Base-by-base conservation (phyloP, 495 filamentous ascomycete species). In the Jackrogersella minutella region DNA sequence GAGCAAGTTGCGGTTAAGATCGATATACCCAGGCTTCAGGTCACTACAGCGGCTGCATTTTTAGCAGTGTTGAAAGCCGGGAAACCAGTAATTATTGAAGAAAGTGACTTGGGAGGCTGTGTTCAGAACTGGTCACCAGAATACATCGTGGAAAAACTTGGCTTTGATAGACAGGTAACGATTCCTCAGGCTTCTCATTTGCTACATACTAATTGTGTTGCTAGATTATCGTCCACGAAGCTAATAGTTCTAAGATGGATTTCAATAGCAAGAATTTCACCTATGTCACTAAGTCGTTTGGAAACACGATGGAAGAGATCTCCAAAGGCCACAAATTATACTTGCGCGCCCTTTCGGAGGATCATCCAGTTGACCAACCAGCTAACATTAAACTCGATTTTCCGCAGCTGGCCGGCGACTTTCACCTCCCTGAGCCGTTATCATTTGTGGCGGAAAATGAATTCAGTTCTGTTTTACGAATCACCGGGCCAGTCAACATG, bases 401-500 rank as follows among this genome's bases (percentile, higher is more conserved):
- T 65, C 87, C 91, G 0, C 72, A 76, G 4, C 75, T 97, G 55
- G 82, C 86, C 5, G 50, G 76, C 14, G 92, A 96, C 72, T 96
- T 96, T 76, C 70, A 76, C 21, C 77, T 97, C 4, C 91, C 93
- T 9, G 73, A 82, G 8, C 78, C 87, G 49, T 78, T 97, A 22
- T 76, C 78, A 1, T 75, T 83, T n/a, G 86, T 88, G 2, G 72
- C 72, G 1, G 77, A 85, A 19, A 87, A 87, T 64, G 78, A 83
- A n/a, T 92, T 96, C 71, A 95, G 90, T 71, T 92, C 91, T 0
- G 88, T 92, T 0, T 75, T 96, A 21, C 82, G 93, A 22, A 87
- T 97, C 39, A 93, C 91, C 11, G 91, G 92, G 1, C 88, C 86
- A 0, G 92, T 96, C 2, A 88, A 85, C 22, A 92, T 98, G 86